Evolutionary conservation across 306 rosid genomes (phyloP), one percentile per base, ranked within the genome.

Genomic region (Clitoria ternatea): DNA sequence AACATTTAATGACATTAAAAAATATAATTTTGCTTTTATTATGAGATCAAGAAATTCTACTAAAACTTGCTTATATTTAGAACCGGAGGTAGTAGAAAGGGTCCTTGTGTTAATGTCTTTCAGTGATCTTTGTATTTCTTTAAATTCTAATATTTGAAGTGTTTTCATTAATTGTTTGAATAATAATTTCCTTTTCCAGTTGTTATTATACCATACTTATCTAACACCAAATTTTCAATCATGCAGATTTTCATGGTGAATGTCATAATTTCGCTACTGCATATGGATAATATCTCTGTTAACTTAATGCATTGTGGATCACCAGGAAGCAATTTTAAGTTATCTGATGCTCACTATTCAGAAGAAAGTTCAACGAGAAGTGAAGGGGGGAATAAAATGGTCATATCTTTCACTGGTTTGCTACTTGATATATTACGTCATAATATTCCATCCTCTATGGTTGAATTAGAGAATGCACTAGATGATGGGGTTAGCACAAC

Each of bases 171-270:
- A 6, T 23, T 54, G 55, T 55, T 60, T 4, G 7, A 40, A 69
- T 63, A 6, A 55, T 42, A 24, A 33, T 14, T 76, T 52, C 48
- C 36, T 73, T 24, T 76, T 61, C 24, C 12, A 13, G 47, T 73
- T 71, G 5, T 62, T 55, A 7, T 33, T 35, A 61, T 59, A 18
- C 32, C 29, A 9, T 71, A 61, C 74, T 61, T 45, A 59, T 52
- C 42, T 43, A 40, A 47, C n/a, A 18, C 37, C 15, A n/a, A 23
- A 4, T 74, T 55, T 83, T 61, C 27, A 12, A 75, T 78, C 43
- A 36, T 76, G 82, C 83, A 94, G 98, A 84, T 94, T 67, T 86
- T 89, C 80, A 85, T 90, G 95, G 96, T 87, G 81, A 90, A 87
- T 79, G 78, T 84, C 66, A 74, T 85, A 66, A 81, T 94, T 66